Conservation (phyloP, 768 basidiomycete species). For the Mycena albidolilacea region DNA sequence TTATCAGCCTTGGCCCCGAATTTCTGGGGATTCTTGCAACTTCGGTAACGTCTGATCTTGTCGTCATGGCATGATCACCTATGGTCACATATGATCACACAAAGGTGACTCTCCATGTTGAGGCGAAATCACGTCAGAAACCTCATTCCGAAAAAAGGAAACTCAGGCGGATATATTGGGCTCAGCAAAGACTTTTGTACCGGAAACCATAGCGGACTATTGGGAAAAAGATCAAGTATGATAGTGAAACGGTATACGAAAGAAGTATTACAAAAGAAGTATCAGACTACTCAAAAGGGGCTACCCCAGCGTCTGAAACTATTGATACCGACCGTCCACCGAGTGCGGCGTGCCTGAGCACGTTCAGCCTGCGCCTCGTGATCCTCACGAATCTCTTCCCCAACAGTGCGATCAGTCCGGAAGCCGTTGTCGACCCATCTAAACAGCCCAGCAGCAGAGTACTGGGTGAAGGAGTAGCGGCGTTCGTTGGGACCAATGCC, state of each 20-base stretch:
- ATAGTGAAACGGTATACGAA: background rate
- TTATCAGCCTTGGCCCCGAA: too few relatives aligned
- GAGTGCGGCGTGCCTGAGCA: background rate
- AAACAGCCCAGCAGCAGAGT: constrained; percentile 41
- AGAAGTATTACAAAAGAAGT: too few relatives aligned
- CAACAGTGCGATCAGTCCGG: background rate
- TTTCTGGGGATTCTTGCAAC: too few relatives aligned
- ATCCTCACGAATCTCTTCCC: background rate
- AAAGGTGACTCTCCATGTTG: too few relatives aligned
- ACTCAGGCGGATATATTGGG: background rate
- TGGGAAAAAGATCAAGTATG: background rate
- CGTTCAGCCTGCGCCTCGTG: background rate
- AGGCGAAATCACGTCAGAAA: too few relatives aligned
- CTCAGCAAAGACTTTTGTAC: too few relatives aligned
- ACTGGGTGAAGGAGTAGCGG: constrained; percentile 42
- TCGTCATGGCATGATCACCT: too few relatives aligned
- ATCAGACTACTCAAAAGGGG: background rate
- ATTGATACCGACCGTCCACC: background rate
- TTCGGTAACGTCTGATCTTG: too few relatives aligned
- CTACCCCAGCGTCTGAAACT: background rate
- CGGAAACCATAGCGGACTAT: background rate
- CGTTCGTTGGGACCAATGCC: constrained; percentile 28
- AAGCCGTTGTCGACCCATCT: constrained; percentile 43
- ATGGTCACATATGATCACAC: too few relatives aligned
- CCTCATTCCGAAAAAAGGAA: too few relatives aligned